Conservation (phyloP, 1,284 basidiomycete genomes). For the Mycosarcoma maydis region DNA sequence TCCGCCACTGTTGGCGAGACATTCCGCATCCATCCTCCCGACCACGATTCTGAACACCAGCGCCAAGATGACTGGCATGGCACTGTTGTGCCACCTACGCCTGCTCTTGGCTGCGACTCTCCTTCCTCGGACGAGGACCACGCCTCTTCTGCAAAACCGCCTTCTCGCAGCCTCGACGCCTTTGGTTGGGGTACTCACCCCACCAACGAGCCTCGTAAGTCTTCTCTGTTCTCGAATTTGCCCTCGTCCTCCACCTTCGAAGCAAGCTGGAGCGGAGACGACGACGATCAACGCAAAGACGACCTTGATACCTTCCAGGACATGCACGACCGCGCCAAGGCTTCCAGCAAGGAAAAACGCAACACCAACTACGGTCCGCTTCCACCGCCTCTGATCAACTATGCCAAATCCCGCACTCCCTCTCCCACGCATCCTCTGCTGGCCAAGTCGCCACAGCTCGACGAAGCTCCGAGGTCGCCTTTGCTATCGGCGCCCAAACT, state of each 20-base stretch:
- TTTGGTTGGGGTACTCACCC: conserved; percentile 42
- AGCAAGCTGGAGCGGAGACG: conserved; percentile 46
- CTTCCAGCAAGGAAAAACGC: conserved; percentile 32
- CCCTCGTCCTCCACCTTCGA: conserved; percentile 32
- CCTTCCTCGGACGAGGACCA: conserved; percentile 22
- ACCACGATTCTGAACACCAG: conserved; percentile 2
- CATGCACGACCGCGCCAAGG: conserved; percentile 27
- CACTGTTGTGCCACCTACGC: conserved; percentile 44
- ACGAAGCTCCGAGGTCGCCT: conserved; percentile 1
- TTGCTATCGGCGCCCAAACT: conserved; percentile 6
- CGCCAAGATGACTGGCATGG: conserved; percentile 24
- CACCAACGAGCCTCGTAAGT: conserved; percentile 25
- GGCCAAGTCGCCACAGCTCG: conserved; percentile 30
- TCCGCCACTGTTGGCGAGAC: conserved; percentile 18
- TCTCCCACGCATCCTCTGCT: conserved; percentile 33
- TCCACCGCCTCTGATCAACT: conserved; percentile 38
- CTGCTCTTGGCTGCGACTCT: conserved; percentile 38
- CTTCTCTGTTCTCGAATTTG: conserved; percentile 32
- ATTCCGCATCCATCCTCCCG: conserved; percentile 24
- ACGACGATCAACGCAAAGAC: conserved; percentile 37
- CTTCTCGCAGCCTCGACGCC: conserved; percentile 29
- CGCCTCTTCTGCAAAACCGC: conserved; percentile 2
- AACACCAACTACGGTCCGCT: conserved; percentile 13
- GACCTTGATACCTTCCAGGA: conserved; percentile 31
- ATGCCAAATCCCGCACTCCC: conserved; percentile 20